phyloP scores from a whole-genome alignment of 2,329 filamentous ascomycete genomes.

The Monosporascus sp. region DNA sequence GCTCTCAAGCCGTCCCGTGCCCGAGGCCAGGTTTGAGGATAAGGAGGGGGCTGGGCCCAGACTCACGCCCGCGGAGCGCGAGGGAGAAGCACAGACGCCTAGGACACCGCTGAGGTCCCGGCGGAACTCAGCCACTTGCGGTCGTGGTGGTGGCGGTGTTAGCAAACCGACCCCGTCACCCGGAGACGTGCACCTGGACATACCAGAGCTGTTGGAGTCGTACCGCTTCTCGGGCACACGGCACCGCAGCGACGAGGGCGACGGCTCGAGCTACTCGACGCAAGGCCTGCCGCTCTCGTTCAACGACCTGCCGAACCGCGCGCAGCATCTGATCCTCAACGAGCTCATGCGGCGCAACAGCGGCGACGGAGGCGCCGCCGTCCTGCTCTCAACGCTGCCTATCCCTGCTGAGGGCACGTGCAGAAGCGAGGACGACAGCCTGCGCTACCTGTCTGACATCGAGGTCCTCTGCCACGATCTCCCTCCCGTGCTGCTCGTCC shows the following conservation, averaged over 20 bases:
- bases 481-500: conserved; percentile 71
- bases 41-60: conserved; percentile 54
- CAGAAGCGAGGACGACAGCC: conserved; percentile 62
- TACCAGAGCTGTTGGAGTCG: conserved; percentile 40
- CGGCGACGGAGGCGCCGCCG: conserved; percentile 46
- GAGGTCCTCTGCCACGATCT: conserved; percentile 73
- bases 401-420: conserved; percentile 75
- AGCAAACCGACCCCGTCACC: neutral
- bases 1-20: conserved; percentile 60
- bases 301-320: conserved; percentile 79
- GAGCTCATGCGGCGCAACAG: conserved; percentile 72
- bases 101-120: conserved; percentile 34
- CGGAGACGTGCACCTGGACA: conserved; percentile 33
- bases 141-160: neutral
- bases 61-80: conserved; percentile 56
- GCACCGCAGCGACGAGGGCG: conserved; percentile 13
- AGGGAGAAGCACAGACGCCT: conserved; percentile 11
- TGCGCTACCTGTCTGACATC: conserved; percentile 71
- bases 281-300: conserved; percentile 70
- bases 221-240: conserved; percentile 23
- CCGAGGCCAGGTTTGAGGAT: conserved; percentile 52
- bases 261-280: conserved; percentile 44
- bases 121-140: conserved; percentile 31
- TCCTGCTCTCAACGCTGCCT: conserved; percentile 78
- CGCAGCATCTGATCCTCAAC: conserved; percentile 82